A percentile compares a stretch with the other conserved stretches of the same genome.
Conservation (phyloP, 257 asterid genomes). For the Nicotiana paniculata region DNA sequence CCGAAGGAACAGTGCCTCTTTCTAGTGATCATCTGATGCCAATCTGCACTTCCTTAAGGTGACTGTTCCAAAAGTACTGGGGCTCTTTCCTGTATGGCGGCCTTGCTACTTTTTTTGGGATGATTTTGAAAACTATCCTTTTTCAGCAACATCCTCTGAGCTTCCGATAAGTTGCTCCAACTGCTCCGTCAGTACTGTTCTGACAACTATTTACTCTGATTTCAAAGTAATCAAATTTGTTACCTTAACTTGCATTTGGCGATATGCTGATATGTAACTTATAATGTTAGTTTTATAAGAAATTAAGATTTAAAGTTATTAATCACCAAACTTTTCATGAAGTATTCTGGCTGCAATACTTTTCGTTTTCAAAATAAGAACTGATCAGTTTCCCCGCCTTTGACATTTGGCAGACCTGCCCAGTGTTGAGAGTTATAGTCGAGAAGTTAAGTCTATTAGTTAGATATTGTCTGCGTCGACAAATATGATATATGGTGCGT, state of each 20-base stretch:
- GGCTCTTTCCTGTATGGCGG: neutral
- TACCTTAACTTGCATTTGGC: neutral
- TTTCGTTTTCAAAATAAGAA: neutral
- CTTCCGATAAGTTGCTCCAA: neutral
- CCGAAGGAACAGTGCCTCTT: neutral
- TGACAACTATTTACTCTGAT: slow-evolving; percentile 3
- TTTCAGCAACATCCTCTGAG: neutral
- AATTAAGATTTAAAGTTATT: neutral
- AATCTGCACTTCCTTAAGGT: neutral
- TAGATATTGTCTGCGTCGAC: neutral
- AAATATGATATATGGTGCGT: neutral
- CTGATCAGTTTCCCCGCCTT: neutral
- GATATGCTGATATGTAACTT: neutral
- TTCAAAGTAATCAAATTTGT: neutral
- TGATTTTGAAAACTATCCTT: neutral
- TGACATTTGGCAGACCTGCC: neutral
- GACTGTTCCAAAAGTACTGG: neutral
- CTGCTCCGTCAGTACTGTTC: neutral
- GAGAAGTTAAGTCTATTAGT: neutral
- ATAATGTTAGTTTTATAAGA: neutral
- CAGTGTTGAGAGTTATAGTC: neutral
- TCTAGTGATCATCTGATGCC: neutral
- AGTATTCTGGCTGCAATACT: neutral
- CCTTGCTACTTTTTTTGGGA: neutral
- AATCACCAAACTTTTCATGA: neutral